Percentiles rank a stretch among this genome's conserved stretches.
These are phyloP conservation scores for Mortierella sp. DNA, from an alignment of 371 early-diverging fungal species.

Conservation along the genomic window DNA sequence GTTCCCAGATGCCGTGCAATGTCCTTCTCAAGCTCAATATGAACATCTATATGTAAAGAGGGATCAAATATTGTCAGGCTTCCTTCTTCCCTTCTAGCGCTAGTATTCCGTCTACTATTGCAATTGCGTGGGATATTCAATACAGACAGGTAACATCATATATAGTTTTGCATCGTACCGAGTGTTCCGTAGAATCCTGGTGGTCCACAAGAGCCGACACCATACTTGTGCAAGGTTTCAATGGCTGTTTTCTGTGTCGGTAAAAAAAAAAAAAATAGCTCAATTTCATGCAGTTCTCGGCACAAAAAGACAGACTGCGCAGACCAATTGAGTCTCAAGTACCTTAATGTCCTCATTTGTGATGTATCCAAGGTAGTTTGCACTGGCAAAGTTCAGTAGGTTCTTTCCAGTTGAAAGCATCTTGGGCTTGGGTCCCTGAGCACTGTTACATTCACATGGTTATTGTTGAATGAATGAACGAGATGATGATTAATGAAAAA, in stretches of 20 bases:
- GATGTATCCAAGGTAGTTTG: constrained; percentile 91
- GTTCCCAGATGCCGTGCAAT: constrained; percentile 92
- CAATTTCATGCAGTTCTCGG: not conserved
- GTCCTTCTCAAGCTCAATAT: constrained; percentile 95
- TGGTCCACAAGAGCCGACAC: constrained; percentile 99
- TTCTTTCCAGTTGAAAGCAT: constrained; percentile 68
- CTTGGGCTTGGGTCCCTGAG: constrained; percentile 71
- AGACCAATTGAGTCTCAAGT: not conserved
- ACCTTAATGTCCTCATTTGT: constrained; percentile 81
- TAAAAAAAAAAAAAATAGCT: constrained; percentile 2
- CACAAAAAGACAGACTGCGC: not conserved
- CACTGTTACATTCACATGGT: constrained; percentile 46
- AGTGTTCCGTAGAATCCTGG: constrained; percentile 99
- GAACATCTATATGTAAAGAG: constrained; percentile 79
- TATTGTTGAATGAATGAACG: not conserved
- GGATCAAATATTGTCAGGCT: not conserved
- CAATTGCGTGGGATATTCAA: not conserved
- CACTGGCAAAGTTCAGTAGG: constrained; percentile 85
- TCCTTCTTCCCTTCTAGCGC: not conserved
- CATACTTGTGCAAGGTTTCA: constrained; percentile 93
- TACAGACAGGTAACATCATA: not conserved
- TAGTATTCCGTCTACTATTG: not conserved
- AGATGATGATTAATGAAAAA: not conserved
- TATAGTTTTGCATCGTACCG: constrained; percentile 48
- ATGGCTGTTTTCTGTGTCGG: constrained; percentile 85